Percentiles rank a stretch among this genome's conserved stretches.
Conservation (phyloP, 768 basidiomycete genomes). For the Termitomyces sp. region DNA sequence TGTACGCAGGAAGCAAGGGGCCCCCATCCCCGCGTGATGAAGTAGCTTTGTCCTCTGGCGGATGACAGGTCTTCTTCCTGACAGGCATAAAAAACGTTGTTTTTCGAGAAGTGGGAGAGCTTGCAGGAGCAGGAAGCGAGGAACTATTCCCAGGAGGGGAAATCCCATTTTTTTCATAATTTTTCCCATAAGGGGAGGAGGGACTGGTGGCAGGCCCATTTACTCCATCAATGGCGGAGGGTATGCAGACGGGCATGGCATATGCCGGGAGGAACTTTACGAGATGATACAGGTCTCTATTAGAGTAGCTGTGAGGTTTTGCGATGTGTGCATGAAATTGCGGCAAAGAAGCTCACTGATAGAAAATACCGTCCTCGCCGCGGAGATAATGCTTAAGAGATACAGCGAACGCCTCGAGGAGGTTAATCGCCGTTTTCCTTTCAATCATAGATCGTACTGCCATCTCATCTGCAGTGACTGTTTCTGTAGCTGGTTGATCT, state of each 20-base stretch:
- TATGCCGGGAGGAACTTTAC: constrained; percentile 71
- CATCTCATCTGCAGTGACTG: constrained; percentile 21
- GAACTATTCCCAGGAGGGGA: constrained; percentile 19
- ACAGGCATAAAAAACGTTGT: constrained; percentile 4
- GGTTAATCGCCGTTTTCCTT: constrained; percentile 64
- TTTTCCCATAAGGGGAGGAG: too few species aligned
- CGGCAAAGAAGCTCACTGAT: constrained; percentile 24
- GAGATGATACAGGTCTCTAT: constrained; percentile 59
- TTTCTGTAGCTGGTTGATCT: constrained; percentile 19
- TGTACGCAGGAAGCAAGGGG: constrained; percentile 44
- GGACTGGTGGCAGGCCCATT: constrained; percentile 2
- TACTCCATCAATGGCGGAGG: constrained; percentile 25
- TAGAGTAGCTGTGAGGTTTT: neutral
- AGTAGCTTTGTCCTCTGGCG: constrained; percentile 25
- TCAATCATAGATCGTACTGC: constrained; percentile 50
- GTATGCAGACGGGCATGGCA: constrained; percentile 46
- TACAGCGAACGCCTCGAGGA: constrained; percentile 60
- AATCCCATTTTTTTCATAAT: too few species aligned
- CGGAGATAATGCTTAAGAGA: constrained; percentile 68
- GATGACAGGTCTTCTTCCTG: neutral
- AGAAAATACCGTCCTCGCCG: constrained; percentile 48
- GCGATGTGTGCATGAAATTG: constrained; percentile 16
- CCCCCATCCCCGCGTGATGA: constrained; percentile 36
- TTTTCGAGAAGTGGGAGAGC: constrained; percentile 17
- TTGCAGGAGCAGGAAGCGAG: constrained; percentile 18